Conservation (phyloP, 306 rosid species). For the Coriaria nepalensis region DNA sequence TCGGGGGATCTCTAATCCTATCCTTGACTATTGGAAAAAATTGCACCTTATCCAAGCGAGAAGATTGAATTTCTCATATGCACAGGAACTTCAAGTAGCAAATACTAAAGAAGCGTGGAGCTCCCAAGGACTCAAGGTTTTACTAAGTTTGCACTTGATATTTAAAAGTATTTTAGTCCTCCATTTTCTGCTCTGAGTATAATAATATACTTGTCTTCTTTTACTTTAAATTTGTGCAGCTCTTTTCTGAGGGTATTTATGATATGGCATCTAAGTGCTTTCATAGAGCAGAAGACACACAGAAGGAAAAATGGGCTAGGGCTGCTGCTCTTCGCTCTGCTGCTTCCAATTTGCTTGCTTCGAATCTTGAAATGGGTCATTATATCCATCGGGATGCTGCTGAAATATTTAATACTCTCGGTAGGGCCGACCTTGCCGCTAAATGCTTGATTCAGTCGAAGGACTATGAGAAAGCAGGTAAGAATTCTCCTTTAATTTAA, state of each 20-base stretch:
- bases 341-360: slow-evolving; percentile 27
- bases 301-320: slow-evolving; percentile 49
- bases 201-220: neutral
- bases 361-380: slow-evolving; percentile 32
- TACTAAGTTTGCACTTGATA: neutral
- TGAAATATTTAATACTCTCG: slow-evolving; percentile 47
- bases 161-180: too few relatives aligned
- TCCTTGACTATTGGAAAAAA: slow-evolving; percentile 59
- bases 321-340: slow-evolving; percentile 52
- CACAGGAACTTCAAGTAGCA: slow-evolving; percentile 37
- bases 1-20: slow-evolving; percentile 30
- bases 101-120: slow-evolving; percentile 55
- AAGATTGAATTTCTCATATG: slow-evolving; percentile 35
- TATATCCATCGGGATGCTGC: slow-evolving; percentile 57
- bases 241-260: slow-evolving; percentile 42
- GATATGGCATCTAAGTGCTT: slow-evolving; percentile 72
- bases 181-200: too few relatives aligned
- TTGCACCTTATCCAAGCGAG: slow-evolving; percentile 36
- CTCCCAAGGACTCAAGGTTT: slow-evolving; percentile 51
- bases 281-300: slow-evolving; percentile 52
- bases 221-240: slow-evolving; percentile 23
- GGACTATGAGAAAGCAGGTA: slow-evolving; percentile 63
- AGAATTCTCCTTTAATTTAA: neutral
- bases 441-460: slow-evolving; percentile 53
- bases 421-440: slow-evolving; percentile 47